A percentile compares a stretch with the other conserved stretches of the same genome.
phyloP scores from a whole-genome alignment of 306 rosid genomes.

The Medicago lupulina region DNA sequence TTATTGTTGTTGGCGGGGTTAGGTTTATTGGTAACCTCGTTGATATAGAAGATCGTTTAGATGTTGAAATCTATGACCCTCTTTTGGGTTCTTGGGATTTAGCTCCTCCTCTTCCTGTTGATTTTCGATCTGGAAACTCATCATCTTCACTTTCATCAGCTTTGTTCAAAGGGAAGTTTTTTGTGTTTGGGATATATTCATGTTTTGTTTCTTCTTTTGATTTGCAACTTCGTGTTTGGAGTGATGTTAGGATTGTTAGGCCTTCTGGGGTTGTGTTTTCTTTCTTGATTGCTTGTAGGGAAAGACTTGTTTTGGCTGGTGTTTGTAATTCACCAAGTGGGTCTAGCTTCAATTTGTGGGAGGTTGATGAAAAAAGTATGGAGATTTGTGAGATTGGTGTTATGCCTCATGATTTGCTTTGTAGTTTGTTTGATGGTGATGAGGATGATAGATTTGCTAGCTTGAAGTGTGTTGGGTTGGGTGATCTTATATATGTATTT shows the following conservation, averaged over 20 bases:
- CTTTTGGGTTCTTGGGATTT: conserved; percentile 56
- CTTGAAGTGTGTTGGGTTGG: conserved; percentile 82
- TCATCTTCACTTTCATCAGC: conserved; percentile 80
- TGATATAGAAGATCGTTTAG: conserved; percentile 82
- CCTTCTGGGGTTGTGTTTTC: conserved; percentile 77
- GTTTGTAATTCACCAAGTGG: conserved; percentile 59
- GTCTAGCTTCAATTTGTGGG: conserved; percentile 70
- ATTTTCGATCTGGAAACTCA: conserved; percentile 74
- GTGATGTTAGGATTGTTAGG: conserved; percentile 69
- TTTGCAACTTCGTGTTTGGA: conserved; percentile 56
- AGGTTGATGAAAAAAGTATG: conserved; percentile 69
- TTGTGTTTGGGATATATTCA: conserved; percentile 74
- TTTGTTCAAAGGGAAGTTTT: conserved; percentile 56
- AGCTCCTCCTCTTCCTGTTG: conserved; percentile 72
- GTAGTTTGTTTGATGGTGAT: conserved; percentile 70
- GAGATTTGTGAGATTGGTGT: conserved; percentile 62
- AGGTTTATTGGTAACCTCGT: conserved; percentile 75
- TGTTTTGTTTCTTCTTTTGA: conserved; percentile 71
- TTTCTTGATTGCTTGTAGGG: conserved; percentile 64
- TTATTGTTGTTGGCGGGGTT: conserved; percentile 82
- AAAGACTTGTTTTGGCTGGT: conserved; percentile 72
- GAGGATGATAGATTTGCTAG: conserved; percentile 82
- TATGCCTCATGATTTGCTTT: conserved; percentile 75
- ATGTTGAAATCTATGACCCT: conserved; percentile 74
- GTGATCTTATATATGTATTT: conserved; percentile 77